Percentiles rank a stretch among this genome's conserved stretches.
Evolutionary conservation across 352 stramenopile genomes (phyloP).

Genomic region (Aphanomyces euteiches): DNA sequence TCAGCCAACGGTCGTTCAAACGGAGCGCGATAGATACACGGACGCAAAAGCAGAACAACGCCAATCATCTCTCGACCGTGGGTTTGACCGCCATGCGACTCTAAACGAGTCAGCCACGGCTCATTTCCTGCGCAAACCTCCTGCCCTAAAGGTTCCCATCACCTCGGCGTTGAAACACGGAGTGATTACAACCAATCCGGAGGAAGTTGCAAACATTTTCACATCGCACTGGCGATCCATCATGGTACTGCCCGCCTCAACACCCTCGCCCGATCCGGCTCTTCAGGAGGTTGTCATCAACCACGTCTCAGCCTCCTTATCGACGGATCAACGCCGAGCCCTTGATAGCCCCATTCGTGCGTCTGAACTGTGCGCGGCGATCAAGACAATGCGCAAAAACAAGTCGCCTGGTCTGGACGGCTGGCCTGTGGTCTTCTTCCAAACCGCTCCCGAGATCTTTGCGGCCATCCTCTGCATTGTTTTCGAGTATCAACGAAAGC

Average conservation of each 20-base stretch:
- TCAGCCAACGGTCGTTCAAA: not conserved
- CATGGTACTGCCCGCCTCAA: not conserved
- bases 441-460: not conserved
- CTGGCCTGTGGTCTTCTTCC: conserved; percentile 5
- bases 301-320: too few species aligned
- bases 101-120: not conserved
- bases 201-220: not conserved
- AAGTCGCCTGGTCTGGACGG: conserved; percentile 15
- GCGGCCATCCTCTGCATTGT: not conserved
- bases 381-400: not conserved
- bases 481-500: not conserved
- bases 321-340: too few species aligned
- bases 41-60: not conserved
- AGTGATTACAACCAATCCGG: not conserved
- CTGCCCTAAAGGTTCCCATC: not conserved
- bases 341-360: not conserved
- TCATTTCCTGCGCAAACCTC: not conserved
- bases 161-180: not conserved
- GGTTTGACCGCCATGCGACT: not conserved
- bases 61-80: not conserved
- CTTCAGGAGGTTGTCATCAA: too few species aligned
- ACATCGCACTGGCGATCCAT: not conserved
- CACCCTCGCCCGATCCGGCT: not conserved
- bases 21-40: not conserved
- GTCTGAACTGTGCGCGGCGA: not conserved